Conservation (phyloP, 2,329 filamentous ascomycete genomes). For the Bimuria novae-zelandiae region DNA sequence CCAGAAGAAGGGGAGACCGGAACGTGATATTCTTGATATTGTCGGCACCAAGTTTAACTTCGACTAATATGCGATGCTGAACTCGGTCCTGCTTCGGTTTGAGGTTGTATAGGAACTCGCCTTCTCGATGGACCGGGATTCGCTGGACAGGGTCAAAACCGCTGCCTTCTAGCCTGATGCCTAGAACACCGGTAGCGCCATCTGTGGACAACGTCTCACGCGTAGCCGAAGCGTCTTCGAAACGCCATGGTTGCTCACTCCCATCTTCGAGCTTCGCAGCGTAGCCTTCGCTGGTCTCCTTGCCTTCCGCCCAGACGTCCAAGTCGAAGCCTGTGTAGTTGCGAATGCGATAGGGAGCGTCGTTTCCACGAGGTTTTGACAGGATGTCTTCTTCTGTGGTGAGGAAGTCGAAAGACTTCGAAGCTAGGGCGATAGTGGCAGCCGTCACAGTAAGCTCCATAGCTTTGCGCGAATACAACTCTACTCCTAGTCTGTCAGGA, state of each 20-base stretch:
- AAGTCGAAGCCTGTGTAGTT: constrained; percentile 96
- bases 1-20: constrained; percentile 85
- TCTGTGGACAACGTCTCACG: constrained; percentile 90
- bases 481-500: constrained; percentile 78
- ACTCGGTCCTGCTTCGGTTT: constrained; percentile 85
- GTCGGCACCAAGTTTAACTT: constrained; percentile 86
- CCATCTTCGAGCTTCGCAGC: constrained; percentile 82
- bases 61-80: constrained; percentile 87
- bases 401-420: constrained; percentile 90
- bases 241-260: constrained; percentile 91
- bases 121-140: constrained; percentile 90
- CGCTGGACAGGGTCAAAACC: constrained; percentile 90
- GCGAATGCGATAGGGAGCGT: constrained; percentile 89
- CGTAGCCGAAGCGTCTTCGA: constrained; percentile 96
- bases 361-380: constrained; percentile 86
- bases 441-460: constrained; percentile 93
- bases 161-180: constrained; percentile 85
- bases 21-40: constrained; percentile 99
- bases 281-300: constrained; percentile 70
- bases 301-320: constrained; percentile 74
- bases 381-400: constrained; percentile 87
- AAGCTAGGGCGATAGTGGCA: constrained; percentile 88
- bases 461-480: constrained; percentile 84
- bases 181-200: constrained; percentile 76
- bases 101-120: constrained; percentile 86